Base-by-base conservation (phyloP, 768 basidiomycete species). In the Hypholoma fasciculare region DNA sequence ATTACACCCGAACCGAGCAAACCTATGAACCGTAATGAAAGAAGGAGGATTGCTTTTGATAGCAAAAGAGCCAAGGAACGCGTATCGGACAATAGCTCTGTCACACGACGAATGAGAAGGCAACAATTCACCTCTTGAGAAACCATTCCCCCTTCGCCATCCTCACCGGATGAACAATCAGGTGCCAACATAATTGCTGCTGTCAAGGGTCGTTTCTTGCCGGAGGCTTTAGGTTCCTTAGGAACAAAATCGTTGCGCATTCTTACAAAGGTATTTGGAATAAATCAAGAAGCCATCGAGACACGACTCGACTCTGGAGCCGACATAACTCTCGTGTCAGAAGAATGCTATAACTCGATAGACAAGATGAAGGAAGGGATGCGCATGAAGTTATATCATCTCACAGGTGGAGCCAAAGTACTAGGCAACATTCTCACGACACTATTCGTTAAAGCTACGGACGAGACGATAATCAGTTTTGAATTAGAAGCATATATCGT, bases 401-500 rank as follows among this genome's bases (percentile, higher is more conserved):
- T 54, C 4, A 59, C 58, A 3, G 58, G 58, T 0, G 20, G 36
- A 14, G 58, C 52, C 1, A 64, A 61, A 34, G 63, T 64, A 0
- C 44, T 64, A 9, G 63, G 65, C 1, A 63, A 60, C 26, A 47
- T 63, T 1, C 36, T 51, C 0, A 62, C 61, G 1, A 13, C 26
- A 0, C 49, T 68, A 13, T 68, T 38, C 44, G 56, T 53, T 0
- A 17, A 17, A 8, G 42, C 60, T 0, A 30, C 20, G 0, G 59
- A 60, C 7, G 56, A 58, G 5, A 46, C 23, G 0, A 39, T 57
- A 0, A 34, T 68, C 1, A 54, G 59, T 8, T 66, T 67, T 30
- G 64, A 65, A 17, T 34, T 65, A 3, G 66, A 69, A 58, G 67
- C 67, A 3, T 69, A 69, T 50, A 60, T 69, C 0, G 68, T 69